Evolutionary conservation across 2,329 filamentous ascomycete species (phyloP).

Genomic region (Curvularia sp.): DNA sequence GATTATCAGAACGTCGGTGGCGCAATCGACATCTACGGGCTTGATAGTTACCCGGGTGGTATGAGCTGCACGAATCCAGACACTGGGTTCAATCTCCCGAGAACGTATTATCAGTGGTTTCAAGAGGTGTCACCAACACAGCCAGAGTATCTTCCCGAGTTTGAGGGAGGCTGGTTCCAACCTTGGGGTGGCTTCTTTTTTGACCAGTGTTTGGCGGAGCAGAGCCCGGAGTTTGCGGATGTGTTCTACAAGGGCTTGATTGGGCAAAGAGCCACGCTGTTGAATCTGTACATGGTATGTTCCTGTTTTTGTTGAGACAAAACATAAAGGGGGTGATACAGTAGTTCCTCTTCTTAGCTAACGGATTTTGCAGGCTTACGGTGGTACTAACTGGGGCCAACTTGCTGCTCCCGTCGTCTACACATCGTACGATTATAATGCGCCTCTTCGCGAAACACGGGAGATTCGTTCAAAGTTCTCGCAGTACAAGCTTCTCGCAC

Average conservation of each 20-base stretch:
- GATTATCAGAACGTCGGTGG: slow-evolving; percentile 65
- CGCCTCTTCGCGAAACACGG: slow-evolving; percentile 62
- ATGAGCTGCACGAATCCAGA: slow-evolving; percentile 60
- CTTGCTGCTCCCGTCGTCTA: slow-evolving; percentile 56
- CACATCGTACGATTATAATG: slow-evolving; percentile 56
- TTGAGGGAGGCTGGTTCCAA: slow-evolving; percentile 63
- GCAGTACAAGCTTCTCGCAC: slow-evolving; percentile 62
- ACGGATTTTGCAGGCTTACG: slow-evolving; percentile 28
- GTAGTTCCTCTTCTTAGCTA: not conserved
- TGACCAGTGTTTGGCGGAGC: slow-evolving; percentile 58
- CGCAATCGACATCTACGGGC: slow-evolving; percentile 59
- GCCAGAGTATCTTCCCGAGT: slow-evolving; percentile 62
- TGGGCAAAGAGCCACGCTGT: slow-evolving; percentile 58
- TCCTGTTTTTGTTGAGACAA: not conserved
- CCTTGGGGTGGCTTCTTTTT: slow-evolving; percentile 63
- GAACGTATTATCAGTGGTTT: slow-evolving; percentile 66
- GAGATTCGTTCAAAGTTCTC: slow-evolving; percentile 62
- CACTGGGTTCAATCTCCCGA: slow-evolving; percentile 59
- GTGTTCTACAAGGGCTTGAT: slow-evolving; percentile 66
- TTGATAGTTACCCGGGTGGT: slow-evolving; percentile 59
- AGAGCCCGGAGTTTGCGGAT: slow-evolving; percentile 59
- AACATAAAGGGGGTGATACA: not conserved
- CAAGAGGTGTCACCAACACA: slow-evolving; percentile 63
- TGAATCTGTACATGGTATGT: slow-evolving; percentile 62
- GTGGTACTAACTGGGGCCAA: slow-evolving; percentile 66